Evolutionary conservation across 257 asterid species (phyloP).

Genomic region (Nicotiana noctiflora): DNA sequence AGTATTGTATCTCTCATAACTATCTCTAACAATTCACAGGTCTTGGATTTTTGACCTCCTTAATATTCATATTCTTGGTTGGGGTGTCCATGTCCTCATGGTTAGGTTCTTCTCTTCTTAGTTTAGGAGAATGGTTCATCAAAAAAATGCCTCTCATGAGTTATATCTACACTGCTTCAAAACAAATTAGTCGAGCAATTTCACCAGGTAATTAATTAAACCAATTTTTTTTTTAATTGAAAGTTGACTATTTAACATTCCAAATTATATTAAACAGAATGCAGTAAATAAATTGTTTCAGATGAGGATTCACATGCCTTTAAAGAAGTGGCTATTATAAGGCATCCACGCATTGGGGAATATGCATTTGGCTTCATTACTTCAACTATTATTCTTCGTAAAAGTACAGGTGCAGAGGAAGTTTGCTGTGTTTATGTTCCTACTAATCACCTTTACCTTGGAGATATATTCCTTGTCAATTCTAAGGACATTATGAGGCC

Average conservation of each 20-base stretch:
- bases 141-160: slow-evolving; percentile 22
- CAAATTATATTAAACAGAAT: neutral
- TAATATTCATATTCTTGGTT: slow-evolving; percentile 20
- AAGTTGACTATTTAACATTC: neutral
- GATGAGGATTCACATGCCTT: slow-evolving; percentile 20
- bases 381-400: slow-evolving; percentile 15
- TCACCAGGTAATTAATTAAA: slow-evolving; percentile 12
- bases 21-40: slow-evolving; percentile 6
- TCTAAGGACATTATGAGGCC: slow-evolving; percentile 19
- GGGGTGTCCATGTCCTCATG: slow-evolving; percentile 26
- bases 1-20: neutral
- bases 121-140: slow-evolving; percentile 22
- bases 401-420: slow-evolving; percentile 13
- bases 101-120: slow-evolving; percentile 20
- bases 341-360: slow-evolving; percentile 21
- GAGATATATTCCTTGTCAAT: slow-evolving; percentile 17
- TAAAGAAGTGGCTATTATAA: slow-evolving; percentile 25
- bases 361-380: slow-evolving; percentile 26
- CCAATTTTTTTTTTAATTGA: neutral
- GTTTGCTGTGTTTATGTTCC: slow-evolving; percentile 21
- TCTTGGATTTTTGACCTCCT: slow-evolving; percentile 23
- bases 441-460: slow-evolving; percentile 23
- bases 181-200: slow-evolving; percentile 26
- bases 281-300: neutral
- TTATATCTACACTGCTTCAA: slow-evolving; percentile 19